Conservation (phyloP, 108 stramenopile genomes). For the Skeletonema grethae region DNA sequence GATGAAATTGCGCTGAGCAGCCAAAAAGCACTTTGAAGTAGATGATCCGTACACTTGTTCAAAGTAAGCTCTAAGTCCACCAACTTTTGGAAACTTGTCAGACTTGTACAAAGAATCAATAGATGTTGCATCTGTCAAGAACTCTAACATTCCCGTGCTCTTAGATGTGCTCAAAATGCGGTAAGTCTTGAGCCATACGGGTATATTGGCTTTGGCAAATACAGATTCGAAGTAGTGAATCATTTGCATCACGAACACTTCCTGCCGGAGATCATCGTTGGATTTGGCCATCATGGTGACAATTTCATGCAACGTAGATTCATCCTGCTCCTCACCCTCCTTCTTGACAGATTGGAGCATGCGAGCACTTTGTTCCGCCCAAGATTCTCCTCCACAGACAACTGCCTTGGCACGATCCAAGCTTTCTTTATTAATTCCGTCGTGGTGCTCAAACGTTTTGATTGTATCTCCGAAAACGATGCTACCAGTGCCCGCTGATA, state of each 20-base stretch:
- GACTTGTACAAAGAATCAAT: slow-evolving; percentile 96
- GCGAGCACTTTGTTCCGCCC: slow-evolving; percentile 82
- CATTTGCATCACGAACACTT: slow-evolving; percentile 97
- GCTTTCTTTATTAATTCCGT: slow-evolving; percentile 69
- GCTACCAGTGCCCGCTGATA: slow-evolving; percentile 63
- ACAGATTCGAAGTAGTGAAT: slow-evolving; percentile 96
- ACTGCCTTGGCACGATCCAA: slow-evolving; percentile 71
- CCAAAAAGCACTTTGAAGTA: slow-evolving; percentile 76
- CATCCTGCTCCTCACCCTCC: slow-evolving; percentile 44
- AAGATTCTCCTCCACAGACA: slow-evolving; percentile 80
- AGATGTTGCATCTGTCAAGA: slow-evolving; percentile 91
- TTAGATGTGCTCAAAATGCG: slow-evolving; percentile 93
- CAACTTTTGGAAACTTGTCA: slow-evolving; percentile 81
- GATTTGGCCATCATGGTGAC: slow-evolving; percentile 92
- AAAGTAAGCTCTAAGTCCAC: slow-evolving; percentile 88
- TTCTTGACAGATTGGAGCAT: slow-evolving; percentile 64
- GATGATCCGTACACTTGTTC: slow-evolving; percentile 87
- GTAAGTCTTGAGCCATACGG: slow-evolving; percentile 96
- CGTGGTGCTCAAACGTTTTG: slow-evolving; percentile 53
- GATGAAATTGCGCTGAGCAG: slow-evolving; percentile 90
- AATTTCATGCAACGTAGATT: slow-evolving; percentile 57
- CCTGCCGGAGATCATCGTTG: slow-evolving; percentile 98
- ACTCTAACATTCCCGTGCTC: slow-evolving; percentile 91
- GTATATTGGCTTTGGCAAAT: slow-evolving; percentile 83
- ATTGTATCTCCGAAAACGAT: slow-evolving; percentile 56